Conservation (phyloP, 208 protist genomes). For the Acanthamoeba lugdunensis region DNA sequence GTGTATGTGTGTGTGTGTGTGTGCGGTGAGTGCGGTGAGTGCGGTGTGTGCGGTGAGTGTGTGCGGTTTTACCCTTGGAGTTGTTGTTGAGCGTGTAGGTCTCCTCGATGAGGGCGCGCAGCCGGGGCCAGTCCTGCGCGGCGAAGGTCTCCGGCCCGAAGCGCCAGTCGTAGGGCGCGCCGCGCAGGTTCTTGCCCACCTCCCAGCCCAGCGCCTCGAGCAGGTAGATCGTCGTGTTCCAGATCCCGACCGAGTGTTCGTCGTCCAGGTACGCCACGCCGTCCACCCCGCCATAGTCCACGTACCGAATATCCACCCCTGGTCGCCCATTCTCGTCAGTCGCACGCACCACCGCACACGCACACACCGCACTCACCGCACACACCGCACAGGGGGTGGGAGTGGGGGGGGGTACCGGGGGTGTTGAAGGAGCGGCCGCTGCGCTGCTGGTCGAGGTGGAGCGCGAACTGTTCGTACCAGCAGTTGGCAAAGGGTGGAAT, state of each 20-base stretch:
- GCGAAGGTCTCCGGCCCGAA: neutral
- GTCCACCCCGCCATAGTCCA: constrained; percentile 19
- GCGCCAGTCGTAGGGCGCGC: constrained; percentile 21
- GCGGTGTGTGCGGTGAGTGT: too few relatives aligned
- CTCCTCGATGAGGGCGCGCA: neutral
- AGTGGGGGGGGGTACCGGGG: neutral
- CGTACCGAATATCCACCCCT: neutral
- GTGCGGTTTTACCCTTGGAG: neutral
- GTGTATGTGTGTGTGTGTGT: neutral
- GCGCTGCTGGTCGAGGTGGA: neutral
- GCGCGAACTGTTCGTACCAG: constrained; percentile 7
- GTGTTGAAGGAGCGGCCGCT: constrained; percentile 22
- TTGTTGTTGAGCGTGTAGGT: constrained; percentile 26
- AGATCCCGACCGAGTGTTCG: neutral
- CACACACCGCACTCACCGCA: too few relatives aligned
- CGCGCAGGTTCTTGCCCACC: neutral
- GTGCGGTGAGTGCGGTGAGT: too few relatives aligned
- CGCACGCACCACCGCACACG: too few relatives aligned
- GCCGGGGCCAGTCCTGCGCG: neutral
- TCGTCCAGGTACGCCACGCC: constrained; percentile 5
- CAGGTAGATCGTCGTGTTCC: neutral
- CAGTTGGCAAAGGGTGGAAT: neutral
- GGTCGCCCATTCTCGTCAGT: too few relatives aligned
- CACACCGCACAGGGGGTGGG: too few relatives aligned
- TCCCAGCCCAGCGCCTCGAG: neutral